Base-by-base conservation (phyloP, 768 basidiomycete genomes). In the Gelatoporia subvermispora region DNA sequence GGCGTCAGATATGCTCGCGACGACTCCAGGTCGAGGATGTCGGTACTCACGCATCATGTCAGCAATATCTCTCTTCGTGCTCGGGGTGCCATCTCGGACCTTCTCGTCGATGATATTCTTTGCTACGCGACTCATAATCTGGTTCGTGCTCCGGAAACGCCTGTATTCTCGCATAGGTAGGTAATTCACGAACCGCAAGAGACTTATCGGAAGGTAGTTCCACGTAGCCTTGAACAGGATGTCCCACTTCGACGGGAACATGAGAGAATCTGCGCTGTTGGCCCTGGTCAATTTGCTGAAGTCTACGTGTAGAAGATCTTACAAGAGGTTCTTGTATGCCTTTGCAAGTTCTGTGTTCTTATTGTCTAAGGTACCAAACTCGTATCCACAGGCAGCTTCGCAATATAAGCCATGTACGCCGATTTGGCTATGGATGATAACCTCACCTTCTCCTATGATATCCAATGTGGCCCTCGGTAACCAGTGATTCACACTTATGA, bases 31-130 rank as follows among this genome's bases (percentile, higher is more conserved):
- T n/a, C 5, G n/a, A 21, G 16, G 25, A 18, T 8, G 16, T 9
- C 5, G 2, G 28, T 31, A 50, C 54, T 3, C 16, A 55, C 54
- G n/a, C 18, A 60, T 40, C 17, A 58, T 45, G 47, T 53, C 58
- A 52, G 58, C 45, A 8, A 57, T 37, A 43, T 60, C 53, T 31
- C 51, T 65, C 49, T 61, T 63, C n/a, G 58, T 64, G 20, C 58
- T 60, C 41, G 61, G 60, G 24, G 55, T 52, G 13, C 50, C 46
- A 31, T 55, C 18, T n/a, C 36, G 35, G 28, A 36, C 31, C 44
- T 49, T 47, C 36, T 45, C 50, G 15, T 41, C 36, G 23, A 39
- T 36, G 13, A 38, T 34, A 7, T 41, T 28, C 8, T 35, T 20
- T 2, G 40, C 38, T 42, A 50, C 51, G 45, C 45, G 37, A 2